Percentiles rank a stretch among this genome's conserved stretches.
Conservation (phyloP, 257 asterid genomes). For the Lithospermum erythrorhizon region DNA sequence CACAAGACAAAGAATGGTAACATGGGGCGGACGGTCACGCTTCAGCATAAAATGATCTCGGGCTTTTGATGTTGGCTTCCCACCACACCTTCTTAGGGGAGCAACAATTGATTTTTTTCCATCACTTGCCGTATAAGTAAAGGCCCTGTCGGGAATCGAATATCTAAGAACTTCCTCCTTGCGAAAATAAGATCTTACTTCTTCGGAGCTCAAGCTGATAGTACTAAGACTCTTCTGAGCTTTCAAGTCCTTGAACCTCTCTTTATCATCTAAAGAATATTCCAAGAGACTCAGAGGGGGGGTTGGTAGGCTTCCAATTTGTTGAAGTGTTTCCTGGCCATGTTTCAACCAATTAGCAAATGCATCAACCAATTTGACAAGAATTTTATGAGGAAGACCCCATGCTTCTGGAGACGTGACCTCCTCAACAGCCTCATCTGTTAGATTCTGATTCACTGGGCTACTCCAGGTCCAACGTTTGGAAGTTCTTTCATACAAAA, state of each 20-base stretch:
- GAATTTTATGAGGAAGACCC: slow-evolving; percentile 95
- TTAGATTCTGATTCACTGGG: slow-evolving; percentile 38
- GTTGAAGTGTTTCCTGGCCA: slow-evolving; percentile 96
- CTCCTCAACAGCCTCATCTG: slow-evolving; percentile 68
- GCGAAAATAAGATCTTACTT: slow-evolving; percentile 72
- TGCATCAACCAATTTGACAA: slow-evolving; percentile 87
- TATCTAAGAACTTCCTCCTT: slow-evolving; percentile 91
- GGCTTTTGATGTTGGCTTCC: slow-evolving; percentile 99
- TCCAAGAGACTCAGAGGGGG: slow-evolving; percentile 78
- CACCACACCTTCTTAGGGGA: slow-evolving; percentile 97
- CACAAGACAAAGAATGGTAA: slow-evolving; percentile 91
- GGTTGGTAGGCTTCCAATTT: slow-evolving; percentile 88
- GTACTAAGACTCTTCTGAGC: slow-evolving; percentile 97
- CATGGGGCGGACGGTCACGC: slow-evolving; percentile 94
- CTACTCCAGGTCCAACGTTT: slow-evolving; percentile 97
- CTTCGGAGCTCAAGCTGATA: slow-evolving; percentile 80
- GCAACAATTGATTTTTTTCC: slow-evolving; percentile 96
- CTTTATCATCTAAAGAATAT: slow-evolving; percentile 76
- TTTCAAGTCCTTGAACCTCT: slow-evolving; percentile 90
- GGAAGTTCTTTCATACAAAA: slow-evolving; percentile 57
- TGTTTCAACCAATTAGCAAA: slow-evolving; percentile 97
- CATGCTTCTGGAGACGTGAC: slow-evolving; percentile 88
- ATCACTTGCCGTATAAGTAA: slow-evolving; percentile 78
- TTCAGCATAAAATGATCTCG: slow-evolving; percentile 97
- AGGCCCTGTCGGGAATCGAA: slow-evolving; percentile 94